Conservation (phyloP, 2,329 filamentous ascomycete species). For the Hawksworthiomyces lignivorus region DNA sequence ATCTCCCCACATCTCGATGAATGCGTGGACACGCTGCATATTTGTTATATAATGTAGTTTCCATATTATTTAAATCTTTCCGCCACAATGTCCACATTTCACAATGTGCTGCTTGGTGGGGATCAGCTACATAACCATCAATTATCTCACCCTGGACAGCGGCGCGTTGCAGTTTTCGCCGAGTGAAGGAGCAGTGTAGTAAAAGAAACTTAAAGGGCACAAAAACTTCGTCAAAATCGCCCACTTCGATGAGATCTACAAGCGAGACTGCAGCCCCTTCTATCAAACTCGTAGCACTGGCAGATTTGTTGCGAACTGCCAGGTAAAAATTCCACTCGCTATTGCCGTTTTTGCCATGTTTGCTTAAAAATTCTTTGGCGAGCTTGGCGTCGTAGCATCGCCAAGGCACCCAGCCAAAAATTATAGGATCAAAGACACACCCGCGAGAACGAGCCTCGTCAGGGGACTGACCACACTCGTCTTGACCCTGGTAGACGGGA, state of each 20-base stretch:
- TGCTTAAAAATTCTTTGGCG: not conserved
- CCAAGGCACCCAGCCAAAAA: constrained; percentile 9
- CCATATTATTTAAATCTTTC: not conserved
- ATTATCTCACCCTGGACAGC: constrained; percentile 2
- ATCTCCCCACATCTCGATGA: not conserved
- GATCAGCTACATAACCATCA: constrained; percentile 10
- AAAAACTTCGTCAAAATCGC: constrained; percentile 8
- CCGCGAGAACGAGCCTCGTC: not conserved
- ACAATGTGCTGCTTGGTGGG: constrained; percentile 10
- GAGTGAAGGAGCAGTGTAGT: constrained; percentile 7
- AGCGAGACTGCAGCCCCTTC: not conserved
- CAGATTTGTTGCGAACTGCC: not conserved
- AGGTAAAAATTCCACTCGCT: not conserved
- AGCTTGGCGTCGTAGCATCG: constrained; percentile 9
- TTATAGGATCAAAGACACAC: constrained; percentile 9
- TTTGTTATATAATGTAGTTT: constrained; percentile 8
- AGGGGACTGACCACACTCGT: constrained; percentile 6
- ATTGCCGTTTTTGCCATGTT: constrained; percentile 1
- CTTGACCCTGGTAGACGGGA: too few species aligned
- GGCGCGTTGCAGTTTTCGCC: constrained; percentile 6
- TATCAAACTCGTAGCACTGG: too few species aligned
- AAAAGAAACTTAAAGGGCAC: constrained; percentile 1
- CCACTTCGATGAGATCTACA: too few species aligned
- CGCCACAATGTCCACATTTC: constrained; percentile 6
- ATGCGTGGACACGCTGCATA: constrained; percentile 4